Evolutionary conservation across 176 grass and related monocot genomes (phyloP), one percentile per base, ranked within the genome.

Genomic region (Aegilops bicornis): DNA sequence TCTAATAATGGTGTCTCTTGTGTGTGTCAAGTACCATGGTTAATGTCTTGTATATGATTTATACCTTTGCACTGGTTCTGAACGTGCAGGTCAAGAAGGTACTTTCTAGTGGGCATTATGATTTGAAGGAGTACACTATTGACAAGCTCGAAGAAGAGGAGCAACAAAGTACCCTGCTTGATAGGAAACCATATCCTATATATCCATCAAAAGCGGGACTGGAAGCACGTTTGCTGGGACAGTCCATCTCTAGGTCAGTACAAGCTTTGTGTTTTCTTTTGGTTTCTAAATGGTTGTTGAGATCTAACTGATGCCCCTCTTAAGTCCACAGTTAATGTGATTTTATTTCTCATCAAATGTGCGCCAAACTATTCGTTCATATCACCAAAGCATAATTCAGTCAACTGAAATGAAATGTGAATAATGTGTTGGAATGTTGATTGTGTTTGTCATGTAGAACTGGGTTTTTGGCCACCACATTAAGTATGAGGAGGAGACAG

Each of bases 151-250:
- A 87, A 87, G 81, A 92, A 89, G 86, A 91, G 25, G 92, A 90
- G 84, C 69, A 97, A 63, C 64, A 45, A 60, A 42, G 79, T 83
- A 86, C 76, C 85, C 87, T 90, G 76, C 50, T 84, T 79, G 89
- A 95, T 47, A 92, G 84, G 84, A 95, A 89, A 80, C 96, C 91
- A 86, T 93, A 89, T 89, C 93, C 96, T 67, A 78, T 98, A 63
- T 95, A 98, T 84, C 91, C 96, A 65, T 95, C 96, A 81, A 98
- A 95, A 98, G 83, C 84, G 6, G 88, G 93, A 73, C 65, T 98
- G 24, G 92, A 95, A 69, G 91, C 88, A 42, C 63, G 84, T 45
- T 84, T 85, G 13, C 85, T 98, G 73, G 68, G 68, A 48, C 78
- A 91, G 13, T 90, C 77, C 36, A 98, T 95, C 88, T 95, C 89